phyloP scores from a whole-genome alignment of 106 monocot genomes.

The Allium fistulosum region DNA sequence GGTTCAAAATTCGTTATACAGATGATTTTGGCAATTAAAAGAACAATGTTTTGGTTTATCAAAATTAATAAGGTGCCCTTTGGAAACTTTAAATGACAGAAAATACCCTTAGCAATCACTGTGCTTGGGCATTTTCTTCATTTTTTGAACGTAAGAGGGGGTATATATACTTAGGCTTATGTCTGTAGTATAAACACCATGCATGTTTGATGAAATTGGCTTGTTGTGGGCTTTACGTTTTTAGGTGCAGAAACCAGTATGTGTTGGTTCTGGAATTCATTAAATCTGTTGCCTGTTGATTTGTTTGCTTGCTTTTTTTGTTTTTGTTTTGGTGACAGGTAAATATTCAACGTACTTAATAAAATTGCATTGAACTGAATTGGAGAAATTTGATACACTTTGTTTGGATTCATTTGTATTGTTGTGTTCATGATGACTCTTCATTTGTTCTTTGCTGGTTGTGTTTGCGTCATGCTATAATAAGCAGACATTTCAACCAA shows the following conservation, averaged over 20 bases:
- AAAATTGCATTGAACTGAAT: background rate
- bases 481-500: too few species aligned
- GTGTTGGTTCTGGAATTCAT: conserved; percentile 74
- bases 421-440: background rate
- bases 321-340: background rate
- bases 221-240: too few species aligned
- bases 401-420: background rate
- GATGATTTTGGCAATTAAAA: too few species aligned
- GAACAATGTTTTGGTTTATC: background rate
- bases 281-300: conserved; percentile 26
- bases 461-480: too few species aligned
- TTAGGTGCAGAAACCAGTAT: too few species aligned
- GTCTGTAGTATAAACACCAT: too few species aligned
- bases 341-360: background rate
- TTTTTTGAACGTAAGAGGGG: background rate
- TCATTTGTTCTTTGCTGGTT: background rate
- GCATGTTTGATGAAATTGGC: too few species aligned
- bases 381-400: background rate
- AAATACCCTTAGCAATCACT: background rate
- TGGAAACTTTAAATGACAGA: background rate
- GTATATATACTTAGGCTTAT: too few species aligned
- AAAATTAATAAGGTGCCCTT: conserved; percentile 8
- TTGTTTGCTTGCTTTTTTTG: background rate
- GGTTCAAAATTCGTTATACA: too few species aligned
- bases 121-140: conserved; percentile 2